Percentiles rank a stretch among this genome's conserved stretches.
These are phyloP conservation scores for Euphorbia lathyris DNA, from an alignment of 345 rosid genomes.

Conservation along the genomic window DNA sequence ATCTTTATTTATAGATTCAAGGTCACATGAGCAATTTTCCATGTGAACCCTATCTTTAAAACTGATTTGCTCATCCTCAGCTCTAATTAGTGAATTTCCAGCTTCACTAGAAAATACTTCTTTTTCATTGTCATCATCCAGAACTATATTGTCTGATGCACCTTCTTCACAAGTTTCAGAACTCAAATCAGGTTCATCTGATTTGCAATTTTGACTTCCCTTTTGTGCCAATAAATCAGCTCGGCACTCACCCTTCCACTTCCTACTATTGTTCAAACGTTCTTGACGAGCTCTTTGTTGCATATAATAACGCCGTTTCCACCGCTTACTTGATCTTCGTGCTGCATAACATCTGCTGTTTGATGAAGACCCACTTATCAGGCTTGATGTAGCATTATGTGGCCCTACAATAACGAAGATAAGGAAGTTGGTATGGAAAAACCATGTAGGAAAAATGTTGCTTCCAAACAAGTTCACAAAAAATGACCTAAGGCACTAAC, in stretches of 20 bases:
- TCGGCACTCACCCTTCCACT: constrained; percentile 84
- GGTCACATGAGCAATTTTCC: constrained; percentile 32
- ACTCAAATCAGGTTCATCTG: constrained; percentile 23
- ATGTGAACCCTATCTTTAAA: constrained; percentile 26
- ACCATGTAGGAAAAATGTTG: background rate
- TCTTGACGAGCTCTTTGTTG: constrained; percentile 93
- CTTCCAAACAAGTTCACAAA: background rate
- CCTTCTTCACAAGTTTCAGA: constrained; percentile 34
- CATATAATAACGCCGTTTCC: constrained; percentile 79
- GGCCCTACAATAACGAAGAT: constrained; percentile 41
- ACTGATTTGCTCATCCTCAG: constrained; percentile 38
- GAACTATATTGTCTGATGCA: constrained; percentile 33
- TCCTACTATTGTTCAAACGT: constrained; percentile 81
- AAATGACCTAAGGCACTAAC: constrained; percentile 31
- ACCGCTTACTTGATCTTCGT: constrained; percentile 69
- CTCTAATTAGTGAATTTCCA: constrained; percentile 36
- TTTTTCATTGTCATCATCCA: constrained; percentile 39
- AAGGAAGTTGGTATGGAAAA: background rate
- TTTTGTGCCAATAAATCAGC: constrained; percentile 33
- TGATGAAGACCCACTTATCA: constrained; percentile 42
- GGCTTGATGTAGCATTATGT: constrained; percentile 43
- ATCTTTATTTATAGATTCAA: constrained; percentile 27
- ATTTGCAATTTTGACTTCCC: constrained; percentile 35
- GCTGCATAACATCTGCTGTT: constrained; percentile 55
- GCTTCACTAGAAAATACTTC: constrained; percentile 28